Evolutionary conservation across 371 early-diverging fungal species (phyloP).

Genomic region (Mucor ambiguus): DNA sequence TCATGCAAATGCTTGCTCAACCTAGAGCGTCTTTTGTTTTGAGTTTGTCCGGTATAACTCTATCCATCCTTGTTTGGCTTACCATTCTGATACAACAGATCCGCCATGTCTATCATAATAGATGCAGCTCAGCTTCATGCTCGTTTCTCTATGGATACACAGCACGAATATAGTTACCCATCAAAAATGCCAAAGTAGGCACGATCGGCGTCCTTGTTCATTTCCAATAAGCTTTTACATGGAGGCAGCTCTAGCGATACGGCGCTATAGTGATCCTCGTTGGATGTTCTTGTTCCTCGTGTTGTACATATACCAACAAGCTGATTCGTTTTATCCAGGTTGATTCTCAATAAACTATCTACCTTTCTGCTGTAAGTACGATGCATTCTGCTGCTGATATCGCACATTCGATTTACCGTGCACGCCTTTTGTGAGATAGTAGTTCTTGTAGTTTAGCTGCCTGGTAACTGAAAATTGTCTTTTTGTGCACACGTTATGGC

Average conservation of each 20-base stretch:
- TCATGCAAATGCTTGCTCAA: conserved; percentile 46
- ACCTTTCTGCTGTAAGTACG: background rate
- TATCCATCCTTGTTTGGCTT: background rate
- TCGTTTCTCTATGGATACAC: conserved; percentile 11
- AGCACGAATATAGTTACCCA: conserved; percentile 36
- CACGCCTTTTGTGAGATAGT: conserved; percentile 32
- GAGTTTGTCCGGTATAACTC: background rate
- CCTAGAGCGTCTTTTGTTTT: conserved; percentile 25
- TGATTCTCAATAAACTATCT: conserved; percentile 31
- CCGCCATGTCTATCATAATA: conserved; percentile 46
- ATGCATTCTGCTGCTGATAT: background rate
- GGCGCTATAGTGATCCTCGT: conserved; percentile 49
- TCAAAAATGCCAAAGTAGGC: conserved; percentile 60
- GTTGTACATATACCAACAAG: conserved; percentile 40
- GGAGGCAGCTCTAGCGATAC: conserved; percentile 40
- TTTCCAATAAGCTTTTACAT: conserved; percentile 8
- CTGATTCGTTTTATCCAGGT: conserved; percentile 32
- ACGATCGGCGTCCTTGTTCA: conserved; percentile 40
- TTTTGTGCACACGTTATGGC: conserved; percentile 6
- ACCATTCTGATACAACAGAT: conserved; percentile 49
- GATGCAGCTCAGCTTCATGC: background rate
- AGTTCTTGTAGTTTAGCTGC: conserved; percentile 17
- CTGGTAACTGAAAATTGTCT: conserved; percentile 16
- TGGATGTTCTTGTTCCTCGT: conserved; percentile 49
- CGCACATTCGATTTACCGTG: conserved; percentile 4